Percentiles rank a stretch among this genome's conserved stretches.
These are phyloP conservation scores for Funneliformis caledonium DNA, from an alignment of 371 early-diverging fungal species.

Conservation along the genomic window DNA sequence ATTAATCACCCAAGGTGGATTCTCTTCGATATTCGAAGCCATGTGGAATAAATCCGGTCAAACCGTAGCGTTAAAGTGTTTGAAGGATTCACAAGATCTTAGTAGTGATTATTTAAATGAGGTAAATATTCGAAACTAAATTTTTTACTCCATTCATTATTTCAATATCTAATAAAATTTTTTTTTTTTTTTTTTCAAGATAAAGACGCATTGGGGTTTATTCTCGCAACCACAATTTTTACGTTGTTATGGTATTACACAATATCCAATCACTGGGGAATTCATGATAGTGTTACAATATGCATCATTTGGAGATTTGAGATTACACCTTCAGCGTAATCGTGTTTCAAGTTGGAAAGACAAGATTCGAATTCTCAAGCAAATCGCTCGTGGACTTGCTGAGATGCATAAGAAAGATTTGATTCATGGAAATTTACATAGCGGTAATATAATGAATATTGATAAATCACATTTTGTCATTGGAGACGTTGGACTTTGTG, in stretches of 20 bases:
- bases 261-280: constrained; percentile 24
- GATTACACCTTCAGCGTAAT: not conserved
- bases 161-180: not conserved
- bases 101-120: constrained; percentile 27
- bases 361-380: constrained; percentile 27
- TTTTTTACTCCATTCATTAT: not conserved
- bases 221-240: constrained; percentile 33
- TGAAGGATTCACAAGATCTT: constrained; percentile 25
- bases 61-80: constrained; percentile 24
- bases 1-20: constrained; percentile 27
- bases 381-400: constrained; percentile 21
- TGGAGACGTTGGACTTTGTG: constrained; percentile 24
- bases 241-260: constrained; percentile 33
- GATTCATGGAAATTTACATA: constrained; percentile 36
- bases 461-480: constrained; percentile 35
- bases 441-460: constrained; percentile 29
- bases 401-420: constrained; percentile 36
- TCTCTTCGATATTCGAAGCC: constrained; percentile 26
- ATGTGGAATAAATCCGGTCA: constrained; percentile 28
- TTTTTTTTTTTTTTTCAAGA: not conserved
- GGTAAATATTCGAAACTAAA: not conserved
- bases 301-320: constrained; percentile 29
- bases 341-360: constrained; percentile 31
- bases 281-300: constrained; percentile 40
- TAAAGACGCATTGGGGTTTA: constrained; percentile 24